Conservation (phyloP, 352 stramenopile genomes). For the Phytophthora fragariae region DNA sequence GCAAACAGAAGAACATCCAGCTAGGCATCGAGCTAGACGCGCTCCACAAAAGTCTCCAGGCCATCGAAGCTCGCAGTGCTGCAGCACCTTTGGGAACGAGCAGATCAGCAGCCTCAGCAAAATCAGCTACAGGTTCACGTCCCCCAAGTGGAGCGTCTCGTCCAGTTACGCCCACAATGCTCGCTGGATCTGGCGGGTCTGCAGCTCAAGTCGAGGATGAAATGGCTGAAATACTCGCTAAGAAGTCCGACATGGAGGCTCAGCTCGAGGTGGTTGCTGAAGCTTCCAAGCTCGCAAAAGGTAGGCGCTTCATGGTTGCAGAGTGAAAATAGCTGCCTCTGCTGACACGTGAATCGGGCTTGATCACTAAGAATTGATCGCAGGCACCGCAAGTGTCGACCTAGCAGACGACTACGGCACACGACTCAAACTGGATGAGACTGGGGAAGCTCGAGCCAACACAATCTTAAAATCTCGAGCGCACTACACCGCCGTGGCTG, state of each 20-base stretch:
- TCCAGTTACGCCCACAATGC: conserved; percentile 25
- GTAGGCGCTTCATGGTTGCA: conserved; percentile 21
- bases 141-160: conserved; percentile 27
- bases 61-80: conserved; percentile 3
- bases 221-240: conserved; percentile 32
- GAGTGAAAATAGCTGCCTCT: not conserved
- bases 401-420: conserved; percentile 54
- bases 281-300: conserved; percentile 62
- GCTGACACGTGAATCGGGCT: not conserved
- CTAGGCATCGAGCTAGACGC: conserved; percentile 78
- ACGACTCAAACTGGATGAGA: conserved; percentile 61
- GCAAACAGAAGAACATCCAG: conserved; percentile 82
- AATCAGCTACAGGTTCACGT: conserved; percentile 17
- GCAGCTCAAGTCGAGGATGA: conserved; percentile 31
- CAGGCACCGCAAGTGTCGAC: conserved; percentile 54
- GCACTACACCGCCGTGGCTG: conserved; percentile 57
- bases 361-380: conserved; percentile 50
- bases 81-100: conserved; percentile 19
- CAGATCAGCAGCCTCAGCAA: conserved; percentile 2
- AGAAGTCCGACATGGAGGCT: conserved; percentile 52
- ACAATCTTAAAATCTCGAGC: conserved; percentile 51
- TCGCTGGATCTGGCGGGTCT: conserved; percentile 1
- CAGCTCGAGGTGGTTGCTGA: conserved; percentile 61
- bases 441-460: conserved; percentile 43
- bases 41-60: conserved; percentile 46